Evolutionary conservation across 1,284 basidiomycete genomes (phyloP).

Genomic region (Naganishia albida): DNA sequence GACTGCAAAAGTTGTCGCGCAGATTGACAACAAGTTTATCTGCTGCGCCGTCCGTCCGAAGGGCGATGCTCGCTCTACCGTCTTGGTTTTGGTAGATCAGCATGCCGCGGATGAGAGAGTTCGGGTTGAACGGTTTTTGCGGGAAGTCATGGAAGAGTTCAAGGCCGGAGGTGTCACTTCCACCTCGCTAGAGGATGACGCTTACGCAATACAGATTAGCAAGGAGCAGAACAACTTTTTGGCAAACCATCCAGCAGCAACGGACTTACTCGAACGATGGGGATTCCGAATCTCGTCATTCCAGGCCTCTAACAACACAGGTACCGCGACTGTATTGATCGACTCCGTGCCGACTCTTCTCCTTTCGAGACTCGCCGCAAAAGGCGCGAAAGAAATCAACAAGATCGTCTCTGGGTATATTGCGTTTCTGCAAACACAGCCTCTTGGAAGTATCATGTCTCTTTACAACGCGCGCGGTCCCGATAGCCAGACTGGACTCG

Average conservation of each 20-base stretch:
- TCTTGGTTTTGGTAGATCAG: slow-evolving; percentile 81
- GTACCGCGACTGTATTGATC: background rate
- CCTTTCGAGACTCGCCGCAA: slow-evolving; percentile 39
- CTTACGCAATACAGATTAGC: slow-evolving; percentile 65
- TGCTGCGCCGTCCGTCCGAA: slow-evolving; percentile 59
- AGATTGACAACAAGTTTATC: slow-evolving; percentile 87
- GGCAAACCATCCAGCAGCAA: slow-evolving; percentile 50
- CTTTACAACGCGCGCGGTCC: slow-evolving; percentile 5
- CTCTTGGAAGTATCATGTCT: slow-evolving; percentile 24
- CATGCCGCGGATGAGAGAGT: slow-evolving; percentile 93
- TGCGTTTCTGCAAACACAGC: slow-evolving; percentile 24
- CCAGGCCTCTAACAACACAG: background rate
- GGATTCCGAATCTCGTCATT: slow-evolving; percentile 63
- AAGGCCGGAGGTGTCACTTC: slow-evolving; percentile 54
- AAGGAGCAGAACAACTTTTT: slow-evolving; percentile 63
- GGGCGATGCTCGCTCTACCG: slow-evolving; percentile 31
- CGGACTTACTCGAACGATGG: slow-evolving; percentile 64
- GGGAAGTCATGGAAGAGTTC: slow-evolving; percentile 67
- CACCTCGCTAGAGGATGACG: slow-evolving; percentile 42
- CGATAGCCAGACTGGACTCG: slow-evolving; percentile 60
- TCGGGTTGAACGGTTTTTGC: slow-evolving; percentile 78
- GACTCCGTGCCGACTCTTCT: slow-evolving; percentile 47
- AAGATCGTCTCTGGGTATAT: slow-evolving; percentile 20
- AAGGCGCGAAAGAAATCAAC: slow-evolving; percentile 40
- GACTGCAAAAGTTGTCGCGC: slow-evolving; percentile 66